phyloP scores from a whole-genome alignment of 2,329 filamentous ascomycete species.

The Neopestalotiopsis sp. region DNA sequence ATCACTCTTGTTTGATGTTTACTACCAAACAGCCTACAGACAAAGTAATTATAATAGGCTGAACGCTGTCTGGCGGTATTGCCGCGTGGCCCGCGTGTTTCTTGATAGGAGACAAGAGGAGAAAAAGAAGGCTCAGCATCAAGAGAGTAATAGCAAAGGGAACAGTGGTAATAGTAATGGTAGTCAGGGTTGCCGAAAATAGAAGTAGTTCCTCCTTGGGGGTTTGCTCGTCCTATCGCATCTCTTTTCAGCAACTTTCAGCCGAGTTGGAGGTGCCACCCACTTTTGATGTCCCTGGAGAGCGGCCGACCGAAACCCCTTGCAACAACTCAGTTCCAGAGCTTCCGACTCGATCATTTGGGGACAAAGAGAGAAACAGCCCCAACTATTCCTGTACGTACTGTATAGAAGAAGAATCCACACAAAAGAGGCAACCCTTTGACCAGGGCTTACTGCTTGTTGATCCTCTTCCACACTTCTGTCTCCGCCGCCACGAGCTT shows the following conservation, averaged over 20 bases:
- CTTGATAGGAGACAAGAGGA: background rate
- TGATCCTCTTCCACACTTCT: conserved; percentile 69
- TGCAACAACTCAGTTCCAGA: background rate
- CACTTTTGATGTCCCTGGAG: conserved; percentile 4
- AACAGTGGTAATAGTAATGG: background rate
- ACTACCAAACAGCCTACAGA: conserved; percentile 20
- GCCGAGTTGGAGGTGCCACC: conserved; percentile 18
- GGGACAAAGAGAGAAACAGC: too few species aligned
- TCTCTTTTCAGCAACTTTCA: conserved; percentile 24
- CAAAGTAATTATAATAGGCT: conserved; percentile 18
- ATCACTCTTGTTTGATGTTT: conserved; percentile 30
- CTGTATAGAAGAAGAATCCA: background rate
- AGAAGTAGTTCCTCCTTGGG: conserved; percentile 11
- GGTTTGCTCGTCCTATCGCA: conserved; percentile 21
- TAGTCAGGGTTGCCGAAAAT: conserved; percentile 1
- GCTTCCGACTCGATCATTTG: background rate
- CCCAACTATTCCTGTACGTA: background rate
- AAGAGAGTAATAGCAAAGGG: background rate
- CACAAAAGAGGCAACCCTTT: conserved; percentile 9
- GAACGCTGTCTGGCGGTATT: background rate
- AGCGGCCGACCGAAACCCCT: background rate
- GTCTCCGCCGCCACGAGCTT: conserved; percentile 63
- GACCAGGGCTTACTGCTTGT: conserved; percentile 51
- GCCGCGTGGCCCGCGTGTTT: conserved; percentile 5
- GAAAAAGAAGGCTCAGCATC: background rate